Evolutionary conservation across 2,329 filamentous ascomycete genomes (phyloP), one percentile per base, ranked within the genome.

Genomic region (Fusarium virguliforme): DNA sequence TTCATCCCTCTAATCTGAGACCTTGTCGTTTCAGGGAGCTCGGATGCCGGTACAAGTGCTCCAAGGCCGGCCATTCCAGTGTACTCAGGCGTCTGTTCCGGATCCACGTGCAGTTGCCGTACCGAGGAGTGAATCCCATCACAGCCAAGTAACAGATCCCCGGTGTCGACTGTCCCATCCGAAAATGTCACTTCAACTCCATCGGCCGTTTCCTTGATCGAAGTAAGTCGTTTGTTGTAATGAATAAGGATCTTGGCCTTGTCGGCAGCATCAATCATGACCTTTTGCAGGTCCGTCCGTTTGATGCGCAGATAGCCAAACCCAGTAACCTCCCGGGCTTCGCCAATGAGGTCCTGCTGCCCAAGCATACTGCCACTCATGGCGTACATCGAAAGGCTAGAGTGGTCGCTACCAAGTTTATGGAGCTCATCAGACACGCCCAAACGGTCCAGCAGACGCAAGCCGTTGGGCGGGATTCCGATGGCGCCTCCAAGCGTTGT

Each of bases 301-400:
- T 50, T 50, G 9, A 50, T 50, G 15, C 46, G 46, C 4, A 50
- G 46, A 50, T 50, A 50, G 2, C 46, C 28, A n/a, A 50, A 50
- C 3, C 46, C 46, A 5, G 46, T 50, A 12, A 50, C 12, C 1
- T 50, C 26, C 8, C 26, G 46, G 7, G 46, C 46, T 8, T 26
- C 15, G 5, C 46, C 46, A 15, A 50, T 50, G 6, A 32, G 8
- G 15, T 50, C 26, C n/a, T 50, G 46, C 26, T 32, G 46, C 8
- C 46, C 46, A 18, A 50, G 26, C n/a, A 50, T 30, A 5, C 46
- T 13, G 6, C 46, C 46, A 12, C 26, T 13, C 26, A 50, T 50
- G 9, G 46, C 30, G 15, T 50, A 26, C 46, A 50, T 50, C 3
- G 46, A 30, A 13, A 50, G 10, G 15, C 4, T 50, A 6, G n/a